These are phyloP conservation scores for Fraxinus americana DNA, from an alignment of 257 asterid species.

Conservation along the genomic window DNA sequence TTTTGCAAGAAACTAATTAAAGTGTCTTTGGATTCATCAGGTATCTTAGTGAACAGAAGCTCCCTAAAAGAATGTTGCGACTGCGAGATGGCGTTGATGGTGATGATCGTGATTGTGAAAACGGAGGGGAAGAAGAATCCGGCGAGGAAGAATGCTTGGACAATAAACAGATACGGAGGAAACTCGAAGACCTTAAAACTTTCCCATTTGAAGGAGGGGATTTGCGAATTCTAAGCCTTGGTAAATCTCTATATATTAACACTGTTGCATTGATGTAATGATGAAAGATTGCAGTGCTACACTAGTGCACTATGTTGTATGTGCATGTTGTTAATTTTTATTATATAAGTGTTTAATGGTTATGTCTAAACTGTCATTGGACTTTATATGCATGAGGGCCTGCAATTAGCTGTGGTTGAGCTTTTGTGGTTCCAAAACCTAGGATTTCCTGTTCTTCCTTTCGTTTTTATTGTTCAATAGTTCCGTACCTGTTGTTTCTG, in stretches of 20 bases:
- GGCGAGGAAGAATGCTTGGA: constrained; percentile 54
- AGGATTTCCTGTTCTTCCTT: constrained; percentile 10
- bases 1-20: constrained; percentile 17
- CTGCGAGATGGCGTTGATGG: constrained; percentile 55
- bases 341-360: background rate
- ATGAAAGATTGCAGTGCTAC: constrained; percentile 1
- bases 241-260: constrained; percentile 42
- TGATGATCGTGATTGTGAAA: constrained; percentile 41
- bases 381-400: constrained; percentile 6
- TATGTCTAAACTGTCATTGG: constrained; percentile 5
- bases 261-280: constrained; percentile 4
- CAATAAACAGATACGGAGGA: constrained; percentile 54
- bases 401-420: constrained; percentile 13
- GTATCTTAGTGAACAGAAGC: constrained; percentile 81
- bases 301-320: background rate
- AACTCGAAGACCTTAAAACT: constrained; percentile 56
- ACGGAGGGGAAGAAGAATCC: constrained; percentile 58
- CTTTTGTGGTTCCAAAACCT: constrained; percentile 18
- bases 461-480: background rate
- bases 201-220: constrained; percentile 67
- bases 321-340: background rate
- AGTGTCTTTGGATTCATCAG: constrained; percentile 41
- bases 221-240: constrained; percentile 69
- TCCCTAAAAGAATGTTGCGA: constrained; percentile 74
- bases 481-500: background rate